These are phyloP conservation scores for Phaeolepiota aurea DNA, from an alignment of 768 basidiomycete genomes.

Conservation along the genomic window DNA sequence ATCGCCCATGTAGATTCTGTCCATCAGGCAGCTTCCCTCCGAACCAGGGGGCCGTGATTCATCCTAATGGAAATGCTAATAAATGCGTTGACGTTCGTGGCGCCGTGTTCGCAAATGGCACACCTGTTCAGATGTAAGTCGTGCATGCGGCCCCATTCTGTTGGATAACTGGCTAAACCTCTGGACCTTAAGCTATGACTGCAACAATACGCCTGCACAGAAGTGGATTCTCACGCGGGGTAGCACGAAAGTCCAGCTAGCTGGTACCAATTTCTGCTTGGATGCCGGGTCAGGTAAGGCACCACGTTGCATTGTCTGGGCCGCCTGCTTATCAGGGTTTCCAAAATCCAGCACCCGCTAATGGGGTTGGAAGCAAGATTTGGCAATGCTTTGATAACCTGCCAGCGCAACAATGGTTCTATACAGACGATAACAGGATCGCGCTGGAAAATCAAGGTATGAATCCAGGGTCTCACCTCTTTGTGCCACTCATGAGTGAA, in stretches of 20 bases:
- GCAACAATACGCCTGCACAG: conserved; percentile 18
- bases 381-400: conserved; percentile 14
- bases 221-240: conserved; percentile 16
- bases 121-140: conserved; percentile 19
- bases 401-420: conserved; percentile 16
- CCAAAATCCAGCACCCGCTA: conserved; percentile 10
- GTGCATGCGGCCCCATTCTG: conserved; percentile 2
- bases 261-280: conserved; percentile 16
- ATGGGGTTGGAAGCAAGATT: conserved; percentile 15
- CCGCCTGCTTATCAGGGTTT: not conserved
- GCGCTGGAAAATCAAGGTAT: conserved; percentile 12
- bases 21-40: not conserved
- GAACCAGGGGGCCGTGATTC: conserved; percentile 8
- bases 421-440: conserved; percentile 16
- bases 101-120: conserved; percentile 16
- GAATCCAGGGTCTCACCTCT: not conserved
- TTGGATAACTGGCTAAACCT: not conserved
- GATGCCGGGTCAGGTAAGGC: conserved; percentile 17
- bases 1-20: not conserved
- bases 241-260: conserved; percentile 15
- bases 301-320: not conserved
- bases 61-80: conserved; percentile 15
- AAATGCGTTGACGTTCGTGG: conserved; percentile 23
- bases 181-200: conserved; percentile 15
- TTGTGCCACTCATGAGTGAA: not conserved